Evolutionary conservation across 1,284 basidiomycete species (phyloP).

Genomic region (Naganishia liquefaciens): DNA sequence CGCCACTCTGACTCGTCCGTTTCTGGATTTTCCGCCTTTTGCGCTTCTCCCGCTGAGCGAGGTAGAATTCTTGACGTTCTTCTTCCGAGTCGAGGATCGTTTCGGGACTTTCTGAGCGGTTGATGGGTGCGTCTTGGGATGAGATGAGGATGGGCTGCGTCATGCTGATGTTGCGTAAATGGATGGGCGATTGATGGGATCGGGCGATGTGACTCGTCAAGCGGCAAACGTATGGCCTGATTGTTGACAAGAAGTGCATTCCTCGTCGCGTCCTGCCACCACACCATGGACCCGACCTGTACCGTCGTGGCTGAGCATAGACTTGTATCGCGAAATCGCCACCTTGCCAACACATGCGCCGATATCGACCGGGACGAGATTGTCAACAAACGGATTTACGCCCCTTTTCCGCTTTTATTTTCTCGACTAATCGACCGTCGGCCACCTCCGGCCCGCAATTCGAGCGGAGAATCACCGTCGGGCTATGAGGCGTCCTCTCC

Average conservation of each 20-base stretch:
- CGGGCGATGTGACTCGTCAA: too few relatives aligned
- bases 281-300: background rate
- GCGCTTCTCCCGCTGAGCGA: constrained; percentile 22
- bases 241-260: constrained; percentile 10
- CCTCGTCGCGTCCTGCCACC: background rate
- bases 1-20: constrained; percentile 12
- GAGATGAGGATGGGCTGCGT: background rate
- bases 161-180: background rate
- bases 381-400: constrained; percentile 1
- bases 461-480: background rate
- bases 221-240: background rate
- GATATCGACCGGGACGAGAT: background rate
- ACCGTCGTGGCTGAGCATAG: too few relatives aligned
- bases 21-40: constrained; percentile 12
- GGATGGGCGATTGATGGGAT: background rate
- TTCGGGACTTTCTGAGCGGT: constrained; percentile 5
- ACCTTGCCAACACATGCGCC: background rate
- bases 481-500: too few relatives aligned
- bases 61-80: constrained; percentile 27
- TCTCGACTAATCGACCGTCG: background rate
- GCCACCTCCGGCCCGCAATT: constrained; percentile 3
- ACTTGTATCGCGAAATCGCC: too few relatives aligned
- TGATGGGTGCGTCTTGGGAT: background rate
- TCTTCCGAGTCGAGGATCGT: constrained; percentile 31
- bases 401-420: background rate